A percentile compares a stretch with the other conserved stretches of the same genome.
These are phyloP conservation scores for Trichoderma simmonsii DNA, from an alignment of 2,329 filamentous ascomycete genomes.

Conservation along the genomic window DNA sequence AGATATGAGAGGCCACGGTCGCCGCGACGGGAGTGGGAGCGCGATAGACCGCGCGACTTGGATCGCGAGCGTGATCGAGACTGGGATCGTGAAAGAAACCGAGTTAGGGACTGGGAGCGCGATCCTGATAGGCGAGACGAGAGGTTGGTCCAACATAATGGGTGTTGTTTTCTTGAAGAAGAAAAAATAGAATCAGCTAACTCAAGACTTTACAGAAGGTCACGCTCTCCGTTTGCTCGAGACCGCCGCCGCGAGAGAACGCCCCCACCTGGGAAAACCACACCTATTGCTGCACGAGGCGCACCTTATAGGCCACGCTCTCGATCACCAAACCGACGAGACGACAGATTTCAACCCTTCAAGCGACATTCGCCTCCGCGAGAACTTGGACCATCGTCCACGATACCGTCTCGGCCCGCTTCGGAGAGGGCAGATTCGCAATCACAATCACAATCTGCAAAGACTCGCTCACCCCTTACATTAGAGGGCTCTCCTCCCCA, in stretches of 20 bases:
- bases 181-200: conserved; percentile 22
- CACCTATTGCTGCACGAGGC: conserved; percentile 33
- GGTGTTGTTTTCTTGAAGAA: not conserved
- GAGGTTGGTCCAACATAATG: conserved; percentile 29
- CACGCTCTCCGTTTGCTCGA: conserved; percentile 51
- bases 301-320: conserved; percentile 53
- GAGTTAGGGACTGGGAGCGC: conserved; percentile 31
- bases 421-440: conserved; percentile 55
- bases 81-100: conserved; percentile 27
- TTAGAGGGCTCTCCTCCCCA: conserved; percentile 40
- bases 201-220: conserved; percentile 44
- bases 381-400: conserved; percentile 49
- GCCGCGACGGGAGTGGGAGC: conserved; percentile 37
- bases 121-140: conserved; percentile 43
- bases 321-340: conserved; percentile 49
- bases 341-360: conserved; percentile 41
- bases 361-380: conserved; percentile 48
- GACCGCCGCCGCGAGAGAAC: conserved; percentile 42
- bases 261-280: conserved; percentile 30
- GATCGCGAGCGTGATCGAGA: conserved; percentile 33
- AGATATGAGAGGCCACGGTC: conserved; percentile 40
- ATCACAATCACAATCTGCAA: conserved; percentile 43
- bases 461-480: conserved; percentile 46
- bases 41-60: conserved; percentile 32
- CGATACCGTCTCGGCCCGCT: conserved; percentile 48